Base-by-base conservation (phyloP, 805 yeast species). In the Yarrowia sp. region DNA sequence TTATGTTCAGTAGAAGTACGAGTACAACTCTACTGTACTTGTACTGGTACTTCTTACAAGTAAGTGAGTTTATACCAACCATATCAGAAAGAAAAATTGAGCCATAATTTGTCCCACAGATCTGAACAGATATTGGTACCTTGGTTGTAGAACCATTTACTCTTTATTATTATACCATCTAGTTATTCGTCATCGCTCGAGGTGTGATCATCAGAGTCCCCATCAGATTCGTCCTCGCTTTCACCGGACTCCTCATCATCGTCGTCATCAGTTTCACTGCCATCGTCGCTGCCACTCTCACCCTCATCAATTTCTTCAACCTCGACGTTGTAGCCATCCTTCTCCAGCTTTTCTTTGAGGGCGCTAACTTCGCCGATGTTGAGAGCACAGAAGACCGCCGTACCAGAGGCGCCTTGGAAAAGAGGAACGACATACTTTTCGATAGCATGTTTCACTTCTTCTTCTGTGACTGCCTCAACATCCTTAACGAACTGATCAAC, bases 321-420 rank as follows among this genome's bases (percentile, higher is more conserved):
- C 5, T 74, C 72, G 28, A 88, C 88, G 0, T 77, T 75, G 72
- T 88, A 93, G 0, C 96, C 96, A 56, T 78, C 75, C 1, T 70
- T 70, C 10, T 69, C 71, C 64, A 92, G 82, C 64, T 79, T 83
- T 17, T 73, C 75, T 46, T 76, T 74, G 62, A 89, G 75, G 5
- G 74, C 75, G 0, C 79, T 83, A 3, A 77, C 72, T 67, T 86
- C 87, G 1, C 86, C 77, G 2, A 93, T 88, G 69, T 95, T 92
- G 64, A 92, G 83, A 70, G 91, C 85, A 3, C 86, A 78, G 71
- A 91, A 92, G 10, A 90, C 80, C 22, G 82, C 76, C 12, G 95
- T 85, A 1, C 75, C 74, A 0, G 77, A 71, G 11, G 85, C 40
- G 19, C 56, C 69, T 41, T 84, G 80, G 73, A 93, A 93, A 64